Evolutionary conservation across 345 rosid species (phyloP).

Genomic region (Aethionema arabicum): DNA sequence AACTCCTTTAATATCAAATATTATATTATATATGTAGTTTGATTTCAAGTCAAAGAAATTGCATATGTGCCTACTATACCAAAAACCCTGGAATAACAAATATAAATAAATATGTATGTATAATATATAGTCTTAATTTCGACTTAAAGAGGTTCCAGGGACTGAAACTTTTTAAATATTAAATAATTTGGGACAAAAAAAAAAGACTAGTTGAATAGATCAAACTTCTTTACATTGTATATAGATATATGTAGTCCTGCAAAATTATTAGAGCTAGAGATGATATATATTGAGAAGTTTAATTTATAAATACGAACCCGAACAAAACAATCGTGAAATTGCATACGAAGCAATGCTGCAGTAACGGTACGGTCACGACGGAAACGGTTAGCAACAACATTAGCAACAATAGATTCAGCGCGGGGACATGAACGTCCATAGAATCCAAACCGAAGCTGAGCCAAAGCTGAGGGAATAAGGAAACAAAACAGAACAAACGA

Average conservation of each 20-base stretch:
- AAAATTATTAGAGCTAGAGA: neutral
- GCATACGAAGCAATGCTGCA: slow-evolving; percentile 80
- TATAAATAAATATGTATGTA: too few relatives aligned
- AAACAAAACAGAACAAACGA: slow-evolving; percentile 31
- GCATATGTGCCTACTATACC: too few relatives aligned
- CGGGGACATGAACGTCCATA: slow-evolving; percentile 54
- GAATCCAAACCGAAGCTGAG: slow-evolving; percentile 51
- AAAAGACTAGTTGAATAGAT: too few relatives aligned
- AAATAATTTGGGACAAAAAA: too few relatives aligned
- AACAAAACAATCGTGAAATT: slow-evolving; percentile 83
- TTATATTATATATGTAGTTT: too few relatives aligned
- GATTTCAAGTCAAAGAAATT: too few relatives aligned
- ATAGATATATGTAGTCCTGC: neutral
- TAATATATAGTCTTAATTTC: too few relatives aligned
- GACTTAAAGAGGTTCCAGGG: too few relatives aligned
- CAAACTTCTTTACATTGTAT: too few relatives aligned
- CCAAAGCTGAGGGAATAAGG: slow-evolving; percentile 41
- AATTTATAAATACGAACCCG: slow-evolving; percentile 40
- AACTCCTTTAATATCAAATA: too few relatives aligned
- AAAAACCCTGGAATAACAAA: too few relatives aligned
- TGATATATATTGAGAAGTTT: neutral
- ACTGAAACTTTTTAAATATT: too few relatives aligned
- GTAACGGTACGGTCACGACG: slow-evolving; percentile 42
- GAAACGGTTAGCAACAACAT: slow-evolving; percentile 46
- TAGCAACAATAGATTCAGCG: slow-evolving; percentile 56